These are phyloP conservation scores for Hippophae tibetana DNA, from an alignment of 306 rosid genomes.

Conservation along the genomic window DNA sequence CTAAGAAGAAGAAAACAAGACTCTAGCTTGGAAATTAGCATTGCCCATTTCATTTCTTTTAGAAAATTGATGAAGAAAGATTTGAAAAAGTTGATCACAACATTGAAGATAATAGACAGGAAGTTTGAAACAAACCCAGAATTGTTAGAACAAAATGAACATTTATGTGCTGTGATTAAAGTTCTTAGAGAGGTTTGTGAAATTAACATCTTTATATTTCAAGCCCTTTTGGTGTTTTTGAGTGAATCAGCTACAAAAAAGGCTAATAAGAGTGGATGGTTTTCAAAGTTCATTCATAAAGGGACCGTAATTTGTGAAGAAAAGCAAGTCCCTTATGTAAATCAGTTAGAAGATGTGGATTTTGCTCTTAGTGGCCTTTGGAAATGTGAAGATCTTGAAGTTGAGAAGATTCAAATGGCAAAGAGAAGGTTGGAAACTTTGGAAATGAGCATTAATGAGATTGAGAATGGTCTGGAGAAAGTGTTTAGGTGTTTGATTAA, in stretches of 20 bases:
- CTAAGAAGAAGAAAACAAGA: constrained; percentile 59
- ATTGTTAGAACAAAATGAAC: constrained; percentile 7
- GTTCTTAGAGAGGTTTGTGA: constrained; percentile 24
- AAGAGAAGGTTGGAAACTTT: constrained; percentile 32
- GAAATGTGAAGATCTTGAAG: constrained; percentile 9
- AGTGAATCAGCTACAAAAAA: constrained; percentile 18
- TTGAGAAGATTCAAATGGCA: constrained; percentile 23
- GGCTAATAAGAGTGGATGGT: constrained; percentile 33
- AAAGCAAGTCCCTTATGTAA: constrained; percentile 9
- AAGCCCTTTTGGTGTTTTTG: constrained; percentile 24
- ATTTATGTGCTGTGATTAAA: constrained; percentile 16
- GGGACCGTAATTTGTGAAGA: constrained; percentile 28
- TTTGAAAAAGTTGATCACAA: constrained; percentile 28
- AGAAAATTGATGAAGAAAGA: constrained; percentile 50
- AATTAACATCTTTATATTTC: constrained; percentile 20
- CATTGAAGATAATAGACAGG: constrained; percentile 15
- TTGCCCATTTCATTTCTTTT: constrained; percentile 31
- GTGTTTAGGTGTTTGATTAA: constrained; percentile 51
- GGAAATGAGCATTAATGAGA: constrained; percentile 37
- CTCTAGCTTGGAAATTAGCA: constrained; percentile 28
- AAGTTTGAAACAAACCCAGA: constrained; percentile 4
- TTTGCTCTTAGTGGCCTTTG: constrained; percentile 21
- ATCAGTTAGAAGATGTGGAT: constrained; percentile 43
- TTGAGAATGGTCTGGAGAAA: constrained; percentile 45
- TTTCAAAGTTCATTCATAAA: constrained; percentile 41